Conservation (phyloP, 768 basidiomycete species). For the Cyclocybe aegerita region DNA sequence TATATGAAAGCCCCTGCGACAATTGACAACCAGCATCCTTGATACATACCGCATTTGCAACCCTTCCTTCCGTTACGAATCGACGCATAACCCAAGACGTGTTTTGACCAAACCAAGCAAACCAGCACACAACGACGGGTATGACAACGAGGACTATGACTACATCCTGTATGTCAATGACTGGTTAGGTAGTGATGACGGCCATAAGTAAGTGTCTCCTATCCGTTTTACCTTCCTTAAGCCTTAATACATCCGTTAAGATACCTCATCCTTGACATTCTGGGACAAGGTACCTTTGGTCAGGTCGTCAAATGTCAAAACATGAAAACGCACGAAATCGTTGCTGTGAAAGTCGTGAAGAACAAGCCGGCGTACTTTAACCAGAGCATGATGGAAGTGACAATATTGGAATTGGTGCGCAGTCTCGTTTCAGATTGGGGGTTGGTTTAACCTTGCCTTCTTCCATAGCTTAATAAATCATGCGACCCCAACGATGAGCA, state of each 20-base stretch:
- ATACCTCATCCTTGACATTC: constrained; percentile 95
- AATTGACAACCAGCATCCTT: constrained; percentile 81
- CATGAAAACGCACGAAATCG: constrained; percentile 98
- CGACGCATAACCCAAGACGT: constrained; percentile 89
- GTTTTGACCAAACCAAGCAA: constrained; percentile 98
- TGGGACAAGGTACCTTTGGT: constrained; percentile 98
- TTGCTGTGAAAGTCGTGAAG: constrained; percentile 99
- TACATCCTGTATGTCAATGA: constrained; percentile 99
- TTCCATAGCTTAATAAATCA: constrained; percentile 81
- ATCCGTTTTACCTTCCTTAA: background rate
- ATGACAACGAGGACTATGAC: constrained; percentile 98
- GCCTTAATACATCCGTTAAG: constrained; percentile 35
- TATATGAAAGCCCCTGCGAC: constrained; percentile 49
- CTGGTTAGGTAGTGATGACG: constrained; percentile 91
- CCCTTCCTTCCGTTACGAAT: constrained; percentile 92
- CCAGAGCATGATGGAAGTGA: constrained; percentile 99
- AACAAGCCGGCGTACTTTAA: constrained; percentile 99
- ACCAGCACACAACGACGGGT: constrained; percentile 93
- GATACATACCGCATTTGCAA: constrained; percentile 96
- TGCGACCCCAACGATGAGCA: constrained; percentile 95
- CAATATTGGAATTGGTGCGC: constrained; percentile 91
- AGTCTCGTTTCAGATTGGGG: background rate
- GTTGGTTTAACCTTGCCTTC: constrained; percentile 3
- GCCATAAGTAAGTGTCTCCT: constrained; percentile 75
- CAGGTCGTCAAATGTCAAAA: constrained; percentile 99